phyloP scores from a whole-genome alignment of 2,329 filamentous ascomycete genomes.

The Sporothrix brunneoviolacea region DNA sequence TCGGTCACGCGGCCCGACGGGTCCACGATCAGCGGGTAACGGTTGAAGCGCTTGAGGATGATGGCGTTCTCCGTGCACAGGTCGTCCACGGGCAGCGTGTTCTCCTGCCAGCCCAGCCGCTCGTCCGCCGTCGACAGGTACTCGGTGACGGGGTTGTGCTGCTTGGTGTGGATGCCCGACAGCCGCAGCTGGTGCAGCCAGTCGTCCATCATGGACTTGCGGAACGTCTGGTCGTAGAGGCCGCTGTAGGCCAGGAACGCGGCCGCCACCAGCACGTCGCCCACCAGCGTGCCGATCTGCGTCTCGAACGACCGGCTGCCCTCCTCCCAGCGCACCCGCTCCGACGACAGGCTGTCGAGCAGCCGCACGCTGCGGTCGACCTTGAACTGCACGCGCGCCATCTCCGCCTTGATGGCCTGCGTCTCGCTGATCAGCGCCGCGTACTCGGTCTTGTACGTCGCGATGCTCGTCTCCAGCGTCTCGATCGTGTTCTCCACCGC shows the following conservation, averaged over 20 bases:
- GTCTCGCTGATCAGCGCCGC: conserved; percentile 94
- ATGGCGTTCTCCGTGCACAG: conserved; percentile 98
- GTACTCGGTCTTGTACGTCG: conserved; percentile 92
- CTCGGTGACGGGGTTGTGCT: conserved; percentile 89
- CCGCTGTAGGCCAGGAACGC: conserved; percentile 96
- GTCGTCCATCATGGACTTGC: conserved; percentile 95
- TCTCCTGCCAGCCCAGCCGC: conserved; percentile 88
- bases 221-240: conserved; percentile 96
- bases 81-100: conserved; percentile 89
- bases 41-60: conserved; percentile 93
- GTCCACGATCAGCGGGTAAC: conserved; percentile 96
- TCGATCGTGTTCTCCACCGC: conserved; percentile 84
- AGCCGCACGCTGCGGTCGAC: conserved; percentile 92
- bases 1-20: conserved; percentile 92
- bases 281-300: conserved; percentile 92
- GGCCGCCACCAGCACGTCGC: conserved; percentile 91
- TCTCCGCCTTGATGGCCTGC: conserved; percentile 93
- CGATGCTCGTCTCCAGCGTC: conserved; percentile 82
- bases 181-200: conserved; percentile 90
- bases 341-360: conserved; percentile 89
- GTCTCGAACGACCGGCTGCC: conserved; percentile 98
- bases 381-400: conserved; percentile 95
- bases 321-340: conserved; percentile 89
- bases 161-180: conserved; percentile 90
- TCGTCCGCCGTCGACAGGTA: conserved; percentile 96